Evolutionary conservation across 768 basidiomycete species (phyloP).

Genomic region (Candolleomyces eurysporus): DNA sequence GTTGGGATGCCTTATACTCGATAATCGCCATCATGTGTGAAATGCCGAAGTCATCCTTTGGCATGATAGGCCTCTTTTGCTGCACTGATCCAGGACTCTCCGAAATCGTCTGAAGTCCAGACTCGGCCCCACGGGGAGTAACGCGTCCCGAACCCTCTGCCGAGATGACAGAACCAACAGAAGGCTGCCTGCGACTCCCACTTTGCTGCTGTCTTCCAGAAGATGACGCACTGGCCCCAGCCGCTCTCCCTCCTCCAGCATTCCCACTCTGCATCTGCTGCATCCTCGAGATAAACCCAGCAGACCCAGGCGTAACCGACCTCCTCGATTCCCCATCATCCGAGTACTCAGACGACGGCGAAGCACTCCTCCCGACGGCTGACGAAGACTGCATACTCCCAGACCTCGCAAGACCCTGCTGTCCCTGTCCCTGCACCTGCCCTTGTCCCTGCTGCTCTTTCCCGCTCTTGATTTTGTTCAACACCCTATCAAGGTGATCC

Average conservation of each 20-base stretch:
- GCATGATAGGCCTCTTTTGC: constrained; percentile 48
- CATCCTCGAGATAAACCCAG: constrained; percentile 25
- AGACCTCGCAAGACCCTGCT: constrained; percentile 5
- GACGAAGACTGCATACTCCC: constrained; percentile 24
- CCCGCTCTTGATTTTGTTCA: constrained; percentile 72
- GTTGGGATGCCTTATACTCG: constrained; percentile 54
- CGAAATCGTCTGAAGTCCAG: background rate
- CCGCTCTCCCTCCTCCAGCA: constrained; percentile 3
- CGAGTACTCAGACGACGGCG: constrained; percentile 62
- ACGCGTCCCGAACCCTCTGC: constrained; percentile 49
- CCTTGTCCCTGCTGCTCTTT: constrained; percentile 38
- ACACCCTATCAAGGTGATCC: constrained; percentile 71
- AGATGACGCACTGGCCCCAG: background rate
- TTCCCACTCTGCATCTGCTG: constrained; percentile 12
- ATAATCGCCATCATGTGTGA: constrained; percentile 87
- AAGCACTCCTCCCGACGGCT: constrained; percentile 32
- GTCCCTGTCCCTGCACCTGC: background rate
- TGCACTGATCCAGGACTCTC: constrained; percentile 31
- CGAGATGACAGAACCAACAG: constrained; percentile 74
- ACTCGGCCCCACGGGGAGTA: constrained; percentile 30
- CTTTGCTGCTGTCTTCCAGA: constrained; percentile 28
- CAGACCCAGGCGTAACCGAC: constrained; percentile 41
- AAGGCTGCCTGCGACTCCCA: constrained; percentile 48
- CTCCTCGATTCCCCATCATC: constrained; percentile 41
- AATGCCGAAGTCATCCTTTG: constrained; percentile 85